Evolutionary conservation across 1,139 yeast genomes (phyloP).

Genomic region (Debaryomyces sp.): DNA sequence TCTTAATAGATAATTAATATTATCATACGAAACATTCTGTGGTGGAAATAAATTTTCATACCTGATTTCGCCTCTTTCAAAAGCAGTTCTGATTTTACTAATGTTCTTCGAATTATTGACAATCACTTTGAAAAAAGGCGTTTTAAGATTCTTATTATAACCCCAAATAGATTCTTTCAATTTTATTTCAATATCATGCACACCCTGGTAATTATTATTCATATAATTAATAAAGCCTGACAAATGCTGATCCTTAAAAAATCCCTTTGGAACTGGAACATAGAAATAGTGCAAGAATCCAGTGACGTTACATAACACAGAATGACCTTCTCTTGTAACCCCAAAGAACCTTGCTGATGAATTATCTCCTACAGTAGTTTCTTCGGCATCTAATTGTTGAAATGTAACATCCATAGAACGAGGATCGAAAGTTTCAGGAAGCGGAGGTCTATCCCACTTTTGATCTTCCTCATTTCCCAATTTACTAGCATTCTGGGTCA

Average conservation of each 20-base stretch:
- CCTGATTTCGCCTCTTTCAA: slow-evolving; percentile 82
- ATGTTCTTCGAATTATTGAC: slow-evolving; percentile 68
- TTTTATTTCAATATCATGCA: slow-evolving; percentile 63
- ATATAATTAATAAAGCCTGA: slow-evolving; percentile 51
- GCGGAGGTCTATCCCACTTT: slow-evolving; percentile 62
- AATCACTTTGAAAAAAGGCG: slow-evolving; percentile 77
- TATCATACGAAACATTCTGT: slow-evolving; percentile 78
- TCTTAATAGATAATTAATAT: slow-evolving; percentile 80
- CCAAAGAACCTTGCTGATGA: slow-evolving; percentile 86
- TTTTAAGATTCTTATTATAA: slow-evolving; percentile 72
- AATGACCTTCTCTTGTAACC: slow-evolving; percentile 82
- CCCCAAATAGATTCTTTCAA: slow-evolving; percentile 94
- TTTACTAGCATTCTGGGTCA: slow-evolving; percentile 46
- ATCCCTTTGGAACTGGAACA: slow-evolving; percentile 87
- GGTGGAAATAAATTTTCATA: slow-evolving; percentile 63
- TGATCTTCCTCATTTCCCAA: slow-evolving; percentile 48
- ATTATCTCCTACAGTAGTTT: slow-evolving; percentile 58
- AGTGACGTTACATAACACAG: slow-evolving; percentile 85
- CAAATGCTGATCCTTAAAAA: slow-evolving; percentile 57
- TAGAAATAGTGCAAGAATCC: slow-evolving; percentile 91
- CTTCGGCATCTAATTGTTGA: slow-evolving; percentile 96
- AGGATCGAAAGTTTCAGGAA: slow-evolving; percentile 54
- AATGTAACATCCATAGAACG: slow-evolving; percentile 59
- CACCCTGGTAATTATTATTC: slow-evolving; percentile 54
- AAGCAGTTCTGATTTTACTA: slow-evolving; percentile 69